These are phyloP conservation scores for Candida schatavii DNA, from an alignment of 805 yeast species.

Conservation along the genomic window DNA sequence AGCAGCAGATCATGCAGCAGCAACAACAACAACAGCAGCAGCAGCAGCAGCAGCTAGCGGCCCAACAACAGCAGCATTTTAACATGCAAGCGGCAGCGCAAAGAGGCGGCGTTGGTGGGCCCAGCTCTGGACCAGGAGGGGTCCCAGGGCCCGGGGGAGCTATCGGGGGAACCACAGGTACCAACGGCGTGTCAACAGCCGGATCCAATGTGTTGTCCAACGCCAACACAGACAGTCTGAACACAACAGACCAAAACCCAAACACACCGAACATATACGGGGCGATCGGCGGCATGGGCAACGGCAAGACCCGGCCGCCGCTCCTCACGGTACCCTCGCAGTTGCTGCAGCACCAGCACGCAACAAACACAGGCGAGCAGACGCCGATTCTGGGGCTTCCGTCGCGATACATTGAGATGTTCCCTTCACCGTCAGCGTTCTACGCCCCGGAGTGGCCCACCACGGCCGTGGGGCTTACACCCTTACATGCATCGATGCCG, in stretches of 20 bases:
- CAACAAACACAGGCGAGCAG: conserved; percentile 47
- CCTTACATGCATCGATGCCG: conserved; percentile 29
- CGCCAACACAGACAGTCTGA: conserved; percentile 15
- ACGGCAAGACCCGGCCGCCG: conserved; percentile 9
- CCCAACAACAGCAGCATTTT: conserved; percentile 13
- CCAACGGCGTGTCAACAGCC: conserved; percentile 21
- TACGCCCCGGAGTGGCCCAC: conserved; percentile 52
- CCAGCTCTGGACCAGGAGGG: conserved; percentile 20
- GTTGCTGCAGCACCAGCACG: conserved; percentile 2
- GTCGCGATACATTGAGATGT: conserved; percentile 67
- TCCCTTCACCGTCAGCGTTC: conserved; percentile 79
- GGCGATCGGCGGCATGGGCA: not conserved
- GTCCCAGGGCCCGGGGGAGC: too few relatives aligned
- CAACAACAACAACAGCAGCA: conserved; percentile 14
- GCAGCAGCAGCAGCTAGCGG: conserved; percentile 13
- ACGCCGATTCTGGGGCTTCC: conserved; percentile 73
- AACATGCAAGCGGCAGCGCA: conserved; percentile 15
- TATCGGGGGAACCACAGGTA: too few relatives aligned
- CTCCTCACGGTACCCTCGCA: conserved; percentile 2
- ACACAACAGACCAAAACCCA: conserved; percentile 3
- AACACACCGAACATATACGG: conserved; percentile 4
- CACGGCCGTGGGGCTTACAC: conserved; percentile 35
- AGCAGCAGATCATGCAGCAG: conserved; percentile 28
- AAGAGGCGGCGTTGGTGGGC: conserved; percentile 6
- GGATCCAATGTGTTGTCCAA: conserved; percentile 16